These are phyloP conservation scores for Aquilaria malaccensis DNA, from an alignment of 345 rosid genomes.

Conservation along the genomic window DNA sequence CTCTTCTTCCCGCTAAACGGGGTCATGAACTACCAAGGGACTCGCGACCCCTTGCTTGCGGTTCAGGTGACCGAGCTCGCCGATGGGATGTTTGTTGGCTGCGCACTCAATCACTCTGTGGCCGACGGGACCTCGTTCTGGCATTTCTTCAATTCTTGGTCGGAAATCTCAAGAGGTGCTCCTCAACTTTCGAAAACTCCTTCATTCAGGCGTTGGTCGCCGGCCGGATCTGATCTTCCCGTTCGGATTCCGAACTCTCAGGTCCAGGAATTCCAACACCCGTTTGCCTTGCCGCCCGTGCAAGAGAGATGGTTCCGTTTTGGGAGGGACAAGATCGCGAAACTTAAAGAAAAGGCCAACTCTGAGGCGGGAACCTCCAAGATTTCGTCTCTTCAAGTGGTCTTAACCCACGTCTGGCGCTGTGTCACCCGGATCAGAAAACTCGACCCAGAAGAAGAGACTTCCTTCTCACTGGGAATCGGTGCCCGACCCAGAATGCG, in stretches of 20 bases:
- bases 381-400: constrained; percentile 42
- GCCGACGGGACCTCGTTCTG: constrained; percentile 34
- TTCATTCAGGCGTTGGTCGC: constrained; percentile 6
- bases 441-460: constrained; percentile 11
- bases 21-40: constrained; percentile 22
- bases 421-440: constrained; percentile 7
- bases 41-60: constrained; percentile 29
- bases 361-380: constrained; percentile 15
- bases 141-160: constrained; percentile 42
- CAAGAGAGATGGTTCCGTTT: constrained; percentile 28
- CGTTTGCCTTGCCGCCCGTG: neutral
- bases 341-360: constrained; percentile 37
- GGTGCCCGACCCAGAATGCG: constrained; percentile 26
- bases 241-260: constrained; percentile 10
- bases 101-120: constrained; percentile 25
- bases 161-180: constrained; percentile 23
- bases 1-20: constrained; percentile 39
- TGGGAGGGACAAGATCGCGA: constrained; percentile 16
- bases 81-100: constrained; percentile 36
- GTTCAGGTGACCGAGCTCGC: constrained; percentile 41
- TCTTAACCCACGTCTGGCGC: constrained; percentile 31
- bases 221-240: constrained; percentile 3
- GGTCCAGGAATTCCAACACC: neutral
- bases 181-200: constrained; percentile 8
- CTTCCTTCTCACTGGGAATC: neutral